These are phyloP conservation scores for Blastomyces parvus DNA, from an alignment of 2,329 filamentous ascomycete genomes.

Conservation along the genomic window DNA sequence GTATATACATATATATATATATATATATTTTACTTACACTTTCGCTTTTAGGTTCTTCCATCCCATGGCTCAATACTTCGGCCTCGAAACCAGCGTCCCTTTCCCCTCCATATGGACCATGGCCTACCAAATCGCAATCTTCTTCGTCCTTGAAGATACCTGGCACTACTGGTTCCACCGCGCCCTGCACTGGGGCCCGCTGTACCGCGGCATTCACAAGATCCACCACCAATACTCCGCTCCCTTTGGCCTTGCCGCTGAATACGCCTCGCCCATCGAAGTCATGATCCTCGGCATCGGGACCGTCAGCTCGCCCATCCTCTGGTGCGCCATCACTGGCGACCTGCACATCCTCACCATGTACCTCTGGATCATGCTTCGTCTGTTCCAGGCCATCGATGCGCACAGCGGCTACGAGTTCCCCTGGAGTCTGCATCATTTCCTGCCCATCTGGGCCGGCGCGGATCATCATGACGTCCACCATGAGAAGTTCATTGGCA, in stretches of 20 bases:
- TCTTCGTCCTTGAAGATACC: conserved; percentile 91
- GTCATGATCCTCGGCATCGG: conserved; percentile 89
- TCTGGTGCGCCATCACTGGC: conserved; percentile 73
- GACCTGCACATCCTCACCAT: conserved; percentile 94
- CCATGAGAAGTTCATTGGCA: conserved; percentile 97
- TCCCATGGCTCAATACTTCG: conserved; percentile 85
- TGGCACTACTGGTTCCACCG: conserved; percentile 99
- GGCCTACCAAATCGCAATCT: conserved; percentile 79
- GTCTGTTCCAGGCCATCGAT: conserved; percentile 95
- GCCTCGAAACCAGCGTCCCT: conserved; percentile 76
- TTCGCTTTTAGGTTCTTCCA: conserved; percentile 62
- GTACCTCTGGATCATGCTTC: conserved; percentile 90
- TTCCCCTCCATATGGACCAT: conserved; percentile 83
- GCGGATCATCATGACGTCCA: conserved; percentile 94
- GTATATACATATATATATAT: not conserved
- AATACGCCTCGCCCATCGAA: conserved; percentile 96
- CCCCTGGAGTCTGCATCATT: conserved; percentile 90
- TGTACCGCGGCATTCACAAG: conserved; percentile 97
- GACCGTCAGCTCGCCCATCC: conserved; percentile 68
- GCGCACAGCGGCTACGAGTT: conserved; percentile 98
- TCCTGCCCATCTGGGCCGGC: conserved; percentile 96
- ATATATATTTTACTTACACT: not conserved
- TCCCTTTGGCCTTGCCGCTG: conserved; percentile 88
- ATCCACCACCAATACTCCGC: conserved; percentile 98
- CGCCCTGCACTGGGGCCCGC: conserved; percentile 80